Evolutionary conservation across 441 rosid species (phyloP).

Genomic region (Hura crepitans): DNA sequence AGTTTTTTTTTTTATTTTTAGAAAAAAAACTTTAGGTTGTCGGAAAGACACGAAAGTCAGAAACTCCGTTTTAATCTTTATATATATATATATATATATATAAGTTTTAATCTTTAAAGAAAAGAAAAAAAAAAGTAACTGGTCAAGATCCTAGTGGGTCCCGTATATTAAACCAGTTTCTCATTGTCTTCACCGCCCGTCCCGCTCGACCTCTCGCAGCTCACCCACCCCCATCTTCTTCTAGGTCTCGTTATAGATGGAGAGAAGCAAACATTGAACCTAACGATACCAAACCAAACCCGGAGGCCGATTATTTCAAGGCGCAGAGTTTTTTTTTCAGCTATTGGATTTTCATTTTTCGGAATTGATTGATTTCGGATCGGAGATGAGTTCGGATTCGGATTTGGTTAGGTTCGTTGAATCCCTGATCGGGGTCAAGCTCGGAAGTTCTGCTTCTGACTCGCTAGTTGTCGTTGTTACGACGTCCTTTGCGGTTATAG

Average conservation of each 20-base stretch:
- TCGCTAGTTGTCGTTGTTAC: conserved; percentile 41
- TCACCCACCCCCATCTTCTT: conserved; percentile 15
- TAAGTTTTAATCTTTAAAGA: too few relatives aligned
- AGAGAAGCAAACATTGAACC: not conserved
- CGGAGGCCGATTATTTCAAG: not conserved
- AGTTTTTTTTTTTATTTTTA: too few relatives aligned
- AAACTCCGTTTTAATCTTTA: too few relatives aligned
- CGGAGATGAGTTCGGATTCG: conserved; percentile 34
- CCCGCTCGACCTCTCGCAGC: not conserved
- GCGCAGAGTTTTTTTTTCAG: not conserved
- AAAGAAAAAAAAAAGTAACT: not conserved
- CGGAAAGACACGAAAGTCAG: not conserved
- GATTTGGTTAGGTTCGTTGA: conserved; percentile 56
- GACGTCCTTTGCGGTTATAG: conserved; percentile 53
- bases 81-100: too few relatives aligned
- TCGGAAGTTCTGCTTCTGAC: conserved; percentile 39
- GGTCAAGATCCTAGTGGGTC: conserved; percentile 18
- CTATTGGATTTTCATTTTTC: not conserved
- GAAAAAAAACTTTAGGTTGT: not conserved
- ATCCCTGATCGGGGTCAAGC: conserved; percentile 46
- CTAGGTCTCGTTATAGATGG: not conserved
- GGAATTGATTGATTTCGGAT: not conserved
- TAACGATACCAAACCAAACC: not conserved
- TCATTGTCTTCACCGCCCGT: conserved; percentile 15
- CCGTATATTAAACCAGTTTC: not conserved